phyloP scores from a whole-genome alignment of 495 filamentous ascomycete genomes.

The Cetradonia linearis region DNA sequence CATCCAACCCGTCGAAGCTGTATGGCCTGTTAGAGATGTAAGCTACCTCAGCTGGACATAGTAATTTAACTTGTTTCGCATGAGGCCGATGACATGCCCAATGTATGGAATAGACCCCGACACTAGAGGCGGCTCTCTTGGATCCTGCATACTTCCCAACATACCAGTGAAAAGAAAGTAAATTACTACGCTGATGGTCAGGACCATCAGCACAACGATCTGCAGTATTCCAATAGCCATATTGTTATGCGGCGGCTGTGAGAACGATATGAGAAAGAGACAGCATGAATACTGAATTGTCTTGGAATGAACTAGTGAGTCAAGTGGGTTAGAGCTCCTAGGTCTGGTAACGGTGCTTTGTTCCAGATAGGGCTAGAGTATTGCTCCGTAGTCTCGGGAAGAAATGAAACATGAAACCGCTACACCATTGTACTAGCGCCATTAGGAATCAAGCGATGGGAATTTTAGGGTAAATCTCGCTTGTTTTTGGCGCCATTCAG shows the following conservation, averaged over 20 bases:
- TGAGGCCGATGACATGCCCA: conserved; percentile 20
- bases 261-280: background rate
- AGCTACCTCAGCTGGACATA: conserved; percentile 3
- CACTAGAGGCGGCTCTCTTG: conserved; percentile 17
- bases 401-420: no score
- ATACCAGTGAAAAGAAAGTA: no score
- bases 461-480: background rate
- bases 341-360: background rate
- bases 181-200: no score
- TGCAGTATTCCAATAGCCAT: no score
- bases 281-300: background rate
- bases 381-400: background rate
- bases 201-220: no score
- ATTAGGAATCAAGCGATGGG: no score
- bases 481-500: background rate
- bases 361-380: background rate
- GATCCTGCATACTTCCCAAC: background rate
- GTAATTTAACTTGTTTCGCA: conserved; percentile 1
- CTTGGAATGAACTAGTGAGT: background rate
- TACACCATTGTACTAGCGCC: no score
- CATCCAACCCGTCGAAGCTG: conserved; percentile 5
- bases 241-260: no score
- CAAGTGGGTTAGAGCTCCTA: background rate
- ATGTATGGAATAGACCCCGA: conserved; percentile 12
- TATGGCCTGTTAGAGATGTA: background rate